These are phyloP conservation scores for Lignosus rhinocerotis DNA, from an alignment of 1,284 basidiomycete species.

Conservation along the genomic window DNA sequence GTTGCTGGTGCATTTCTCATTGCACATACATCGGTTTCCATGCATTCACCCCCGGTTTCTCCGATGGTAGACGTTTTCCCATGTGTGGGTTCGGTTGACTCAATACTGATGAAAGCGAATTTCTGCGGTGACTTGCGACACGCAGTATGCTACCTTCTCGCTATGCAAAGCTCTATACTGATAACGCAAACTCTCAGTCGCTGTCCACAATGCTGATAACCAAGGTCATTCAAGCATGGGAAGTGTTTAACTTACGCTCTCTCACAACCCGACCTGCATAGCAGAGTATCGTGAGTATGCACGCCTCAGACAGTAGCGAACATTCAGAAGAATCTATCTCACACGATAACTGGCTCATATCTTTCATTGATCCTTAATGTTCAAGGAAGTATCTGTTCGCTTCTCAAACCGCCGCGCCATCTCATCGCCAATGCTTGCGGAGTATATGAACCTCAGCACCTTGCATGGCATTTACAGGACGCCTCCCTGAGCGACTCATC, in stretches of 20 bases:
- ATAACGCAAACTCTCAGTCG: not conserved
- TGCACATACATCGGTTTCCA: too few relatives aligned
- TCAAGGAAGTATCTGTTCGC: not conserved
- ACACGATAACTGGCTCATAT: not conserved
- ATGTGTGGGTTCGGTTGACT: too few relatives aligned
- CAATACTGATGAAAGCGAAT: too few relatives aligned
- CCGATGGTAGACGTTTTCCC: too few relatives aligned
- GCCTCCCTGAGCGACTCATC: not conserved
- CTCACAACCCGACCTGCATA: not conserved
- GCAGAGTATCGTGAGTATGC: not conserved
- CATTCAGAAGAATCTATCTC: not conserved
- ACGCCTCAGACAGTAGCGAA: not conserved
- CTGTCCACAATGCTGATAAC: not conserved
- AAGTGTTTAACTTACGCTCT: not conserved
- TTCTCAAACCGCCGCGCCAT: not conserved
- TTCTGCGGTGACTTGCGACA: too few relatives aligned
- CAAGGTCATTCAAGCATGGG: not conserved
- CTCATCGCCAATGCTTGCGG: not conserved
- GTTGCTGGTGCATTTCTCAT: too few relatives aligned
- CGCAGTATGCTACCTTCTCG: too few relatives aligned
- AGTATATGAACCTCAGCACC: not conserved
- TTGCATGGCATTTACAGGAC: not conserved
- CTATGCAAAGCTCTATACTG: not conserved
- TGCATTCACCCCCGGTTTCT: too few relatives aligned
- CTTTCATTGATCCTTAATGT: not conserved